phyloP scores from a whole-genome alignment of 1,284 basidiomycete genomes.

The Sanghuangporus sanghuang region DNA sequence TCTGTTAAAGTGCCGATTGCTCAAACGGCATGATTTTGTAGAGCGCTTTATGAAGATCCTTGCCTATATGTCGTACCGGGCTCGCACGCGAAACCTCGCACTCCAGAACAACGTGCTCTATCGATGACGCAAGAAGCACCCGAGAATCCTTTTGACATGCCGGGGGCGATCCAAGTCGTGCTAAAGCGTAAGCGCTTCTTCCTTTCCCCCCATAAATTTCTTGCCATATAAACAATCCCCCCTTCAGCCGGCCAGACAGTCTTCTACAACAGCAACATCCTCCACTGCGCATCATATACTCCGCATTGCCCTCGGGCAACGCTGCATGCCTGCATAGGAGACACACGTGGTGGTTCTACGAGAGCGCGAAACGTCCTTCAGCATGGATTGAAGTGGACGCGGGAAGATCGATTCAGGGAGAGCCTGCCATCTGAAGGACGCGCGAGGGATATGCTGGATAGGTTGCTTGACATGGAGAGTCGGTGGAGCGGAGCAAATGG shows the following conservation, averaged over 20 bases:
- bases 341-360: constrained; percentile 52
- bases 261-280: constrained; percentile 80
- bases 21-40: constrained; percentile 23
- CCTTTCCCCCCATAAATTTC: constrained; percentile 25
- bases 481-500: constrained; percentile 24
- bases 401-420: constrained; percentile 46
- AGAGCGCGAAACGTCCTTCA: constrained; percentile 79
- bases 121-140: constrained; percentile 55
- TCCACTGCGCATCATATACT: constrained; percentile 70
- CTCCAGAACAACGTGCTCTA: constrained; percentile 48
- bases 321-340: constrained; percentile 71
- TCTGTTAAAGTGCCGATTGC: neutral
- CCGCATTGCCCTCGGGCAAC: constrained; percentile 54
- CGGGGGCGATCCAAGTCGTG: constrained; percentile 53
- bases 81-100: constrained; percentile 40
- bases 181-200: constrained; percentile 45
- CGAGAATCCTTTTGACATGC: constrained; percentile 60
- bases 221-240: neutral
- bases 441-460: constrained; percentile 52
- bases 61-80: constrained; percentile 75
- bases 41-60: constrained; percentile 68
- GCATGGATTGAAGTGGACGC: constrained; percentile 76
- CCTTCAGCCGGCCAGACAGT: constrained; percentile 62
- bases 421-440: constrained; percentile 41
- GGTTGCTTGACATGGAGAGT: constrained; percentile 54